Evolutionary conservation across 2,329 filamentous ascomycete genomes (phyloP), one percentile per base, ranked within the genome.

Genomic region (Dothiorella sarmentorum): DNA sequence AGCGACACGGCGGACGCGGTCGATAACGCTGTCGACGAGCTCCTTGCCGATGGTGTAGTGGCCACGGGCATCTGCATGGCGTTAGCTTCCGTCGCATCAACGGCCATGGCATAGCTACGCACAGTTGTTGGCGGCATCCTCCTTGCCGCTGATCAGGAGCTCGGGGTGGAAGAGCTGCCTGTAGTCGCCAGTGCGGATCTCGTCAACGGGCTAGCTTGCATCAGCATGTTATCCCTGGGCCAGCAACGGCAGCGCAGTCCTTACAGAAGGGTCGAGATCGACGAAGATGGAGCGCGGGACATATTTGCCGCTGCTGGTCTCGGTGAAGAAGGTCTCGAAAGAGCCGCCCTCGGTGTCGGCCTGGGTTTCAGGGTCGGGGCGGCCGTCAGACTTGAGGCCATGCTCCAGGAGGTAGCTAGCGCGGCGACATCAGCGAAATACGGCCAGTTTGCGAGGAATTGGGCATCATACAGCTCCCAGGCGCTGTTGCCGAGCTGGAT

Each of bases 21-120:
- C 94, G 68, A 97, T 82, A 63, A 97, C 94, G 76, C 92, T 88
- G 78, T 99, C 94, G 70, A 97, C 97, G 78, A 99, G 86, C 84
- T 99, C 94, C 86, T 97, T 97, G 76, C 94, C 94, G 70, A 97
- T 92, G 64, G 94, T 99, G 85, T 99, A 99, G 84, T 99, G 94
- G 68, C 94, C 94, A 85, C 94, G 93, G 70, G 94, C 94, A 75
- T 97, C 97, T 60, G 43, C 24, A 29, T 15, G 17, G 13, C 42
- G 43, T 60, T 42, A 60, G 58, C 58, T 42, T 51, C 43, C 29
- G 24, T 37, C 42, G 31, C 42, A 18, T 17, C 31, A 24, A 24
- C 43, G 10, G 35, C 13, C n/a, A 10, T 13, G 26, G 33, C 18
- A 6, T 42, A 10, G 31, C 43, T 49, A 49, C 58, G 31, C 42